Evolutionary conservation across 2,329 filamentous ascomycete genomes (phyloP).

Genomic region (Keithomyces neogunnii): DNA sequence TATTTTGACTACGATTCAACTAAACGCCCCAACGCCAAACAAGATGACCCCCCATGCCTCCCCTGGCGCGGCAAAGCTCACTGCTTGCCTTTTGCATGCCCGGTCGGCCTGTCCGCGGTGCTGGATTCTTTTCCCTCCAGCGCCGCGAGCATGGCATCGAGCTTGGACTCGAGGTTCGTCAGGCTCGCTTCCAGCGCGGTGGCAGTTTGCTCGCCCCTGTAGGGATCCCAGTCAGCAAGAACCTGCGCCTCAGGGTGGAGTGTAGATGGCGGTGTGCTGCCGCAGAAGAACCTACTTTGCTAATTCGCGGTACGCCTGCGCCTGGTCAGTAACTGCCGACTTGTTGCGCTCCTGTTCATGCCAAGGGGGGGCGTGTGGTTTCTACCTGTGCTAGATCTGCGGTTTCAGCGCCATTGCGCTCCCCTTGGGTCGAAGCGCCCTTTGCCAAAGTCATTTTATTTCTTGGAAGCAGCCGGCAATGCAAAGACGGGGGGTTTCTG

Average conservation of each 20-base stretch:
- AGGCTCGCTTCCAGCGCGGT: conserved; percentile 44
- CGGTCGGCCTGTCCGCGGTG: neutral
- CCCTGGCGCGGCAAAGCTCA: too few species aligned
- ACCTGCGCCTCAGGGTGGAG: too few species aligned
- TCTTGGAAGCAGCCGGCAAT: neutral
- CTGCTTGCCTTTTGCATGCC: too few species aligned
- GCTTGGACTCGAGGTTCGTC: conserved; percentile 41
- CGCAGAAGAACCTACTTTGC: conserved; percentile 9
- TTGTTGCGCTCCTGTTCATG: neutral
- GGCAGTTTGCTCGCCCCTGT: conserved; percentile 47
- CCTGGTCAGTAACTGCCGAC: neutral
- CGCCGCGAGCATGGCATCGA: conserved; percentile 45
- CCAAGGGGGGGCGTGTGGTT: conserved; percentile 2
- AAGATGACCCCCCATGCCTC: too few species aligned
- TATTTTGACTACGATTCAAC: too few species aligned
- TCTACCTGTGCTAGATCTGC: neutral
- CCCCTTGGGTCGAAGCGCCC: neutral
- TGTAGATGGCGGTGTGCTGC: too few species aligned
- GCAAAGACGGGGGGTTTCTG: neutral
- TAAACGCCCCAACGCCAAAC: too few species aligned
- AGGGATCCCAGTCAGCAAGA: neutral
- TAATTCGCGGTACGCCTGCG: conserved; percentile 12
- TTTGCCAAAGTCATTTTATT: neutral
- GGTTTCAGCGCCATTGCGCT: neutral
- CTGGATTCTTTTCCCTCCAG: conserved; percentile 25